These are phyloP conservation scores for Amniculicola lignicola DNA, from an alignment of 495 filamentous ascomycete genomes.

Conservation along the genomic window DNA sequence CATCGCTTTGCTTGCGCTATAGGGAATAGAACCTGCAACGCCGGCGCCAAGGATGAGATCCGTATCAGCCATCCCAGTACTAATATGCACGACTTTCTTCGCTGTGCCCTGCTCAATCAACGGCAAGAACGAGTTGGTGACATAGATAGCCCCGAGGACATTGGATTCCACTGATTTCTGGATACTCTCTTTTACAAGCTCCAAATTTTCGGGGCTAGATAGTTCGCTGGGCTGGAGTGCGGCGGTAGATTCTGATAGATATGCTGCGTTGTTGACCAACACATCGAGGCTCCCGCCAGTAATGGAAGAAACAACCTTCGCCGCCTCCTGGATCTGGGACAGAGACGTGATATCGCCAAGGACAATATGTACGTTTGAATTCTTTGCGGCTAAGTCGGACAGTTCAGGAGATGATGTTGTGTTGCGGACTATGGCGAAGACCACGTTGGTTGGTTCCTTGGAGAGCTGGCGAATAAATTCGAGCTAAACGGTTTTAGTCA, in stretches of 20 bases:
- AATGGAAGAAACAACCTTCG: constrained; percentile 16
- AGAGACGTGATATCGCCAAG: constrained; percentile 30
- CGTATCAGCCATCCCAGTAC: constrained; percentile 31
- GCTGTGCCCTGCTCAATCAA: constrained; percentile 18
- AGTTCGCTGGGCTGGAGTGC: constrained; percentile 12
- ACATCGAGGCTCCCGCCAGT: constrained; percentile 29
- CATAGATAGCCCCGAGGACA: constrained; percentile 29
- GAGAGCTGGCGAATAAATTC: constrained; percentile 27
- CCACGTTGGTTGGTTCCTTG: constrained; percentile 14
- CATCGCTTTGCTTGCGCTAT: constrained; percentile 32
- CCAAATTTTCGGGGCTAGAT: constrained; percentile 7
- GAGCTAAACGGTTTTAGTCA: constrained; percentile 7
- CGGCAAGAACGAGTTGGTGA: constrained; percentile 37
- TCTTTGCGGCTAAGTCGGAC: constrained; percentile 20
- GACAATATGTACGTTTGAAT: constrained; percentile 32
- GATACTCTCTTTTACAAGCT: constrained; percentile 30
- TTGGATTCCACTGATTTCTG: constrained; percentile 24
- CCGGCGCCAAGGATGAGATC: constrained; percentile 22
- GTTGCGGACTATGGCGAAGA: constrained; percentile 23
- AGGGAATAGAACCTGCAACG: constrained; percentile 21
- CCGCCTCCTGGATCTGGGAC: constrained; percentile 26
- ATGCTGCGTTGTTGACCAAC: constrained; percentile 36
- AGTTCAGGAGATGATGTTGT: background rate
- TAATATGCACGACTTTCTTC: constrained; percentile 35
- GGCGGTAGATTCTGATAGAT: constrained; percentile 5